These are phyloP conservation scores for Acacia acuminata DNA, from an alignment of 306 rosid species.

Conservation along the genomic window DNA sequence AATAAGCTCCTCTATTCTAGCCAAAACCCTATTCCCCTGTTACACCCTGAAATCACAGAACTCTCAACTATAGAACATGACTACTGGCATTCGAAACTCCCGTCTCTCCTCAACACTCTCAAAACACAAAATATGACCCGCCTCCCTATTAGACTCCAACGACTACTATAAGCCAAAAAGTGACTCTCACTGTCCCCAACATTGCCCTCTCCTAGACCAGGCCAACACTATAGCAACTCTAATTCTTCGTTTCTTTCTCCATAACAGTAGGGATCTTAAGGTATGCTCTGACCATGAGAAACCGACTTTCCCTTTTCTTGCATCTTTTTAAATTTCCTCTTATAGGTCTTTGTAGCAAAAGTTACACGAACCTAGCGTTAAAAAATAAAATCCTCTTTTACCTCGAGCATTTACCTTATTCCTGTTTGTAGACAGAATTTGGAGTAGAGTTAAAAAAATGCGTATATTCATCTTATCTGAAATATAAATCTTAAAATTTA, in stretches of 20 bases:
- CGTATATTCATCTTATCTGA: background rate
- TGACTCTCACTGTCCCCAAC: background rate
- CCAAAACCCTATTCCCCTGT: background rate
- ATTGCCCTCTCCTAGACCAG: background rate
- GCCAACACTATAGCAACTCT: background rate
- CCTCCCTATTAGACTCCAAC: background rate
- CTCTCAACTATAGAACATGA: background rate
- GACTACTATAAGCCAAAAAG: background rate
- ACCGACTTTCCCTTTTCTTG: too few species aligned
- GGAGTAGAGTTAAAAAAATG: background rate
- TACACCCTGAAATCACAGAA: background rate
- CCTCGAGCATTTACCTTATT: background rate
- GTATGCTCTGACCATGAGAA: too few species aligned
- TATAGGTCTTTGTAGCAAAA: background rate
- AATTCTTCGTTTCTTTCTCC: too few species aligned
- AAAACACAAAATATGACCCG: background rate
- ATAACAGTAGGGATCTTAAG: too few species aligned
- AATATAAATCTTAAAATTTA: slow-evolving; percentile 5
- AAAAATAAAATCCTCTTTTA: background rate
- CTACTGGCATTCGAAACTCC: background rate
- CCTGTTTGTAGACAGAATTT: background rate
- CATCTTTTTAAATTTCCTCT: background rate
- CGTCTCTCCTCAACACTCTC: background rate
- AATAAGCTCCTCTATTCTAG: background rate
- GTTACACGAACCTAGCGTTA: background rate